Evolutionary conservation across 306 rosid genomes (phyloP), one percentile per base, ranked within the genome.

Genomic region (Glycine soja): DNA sequence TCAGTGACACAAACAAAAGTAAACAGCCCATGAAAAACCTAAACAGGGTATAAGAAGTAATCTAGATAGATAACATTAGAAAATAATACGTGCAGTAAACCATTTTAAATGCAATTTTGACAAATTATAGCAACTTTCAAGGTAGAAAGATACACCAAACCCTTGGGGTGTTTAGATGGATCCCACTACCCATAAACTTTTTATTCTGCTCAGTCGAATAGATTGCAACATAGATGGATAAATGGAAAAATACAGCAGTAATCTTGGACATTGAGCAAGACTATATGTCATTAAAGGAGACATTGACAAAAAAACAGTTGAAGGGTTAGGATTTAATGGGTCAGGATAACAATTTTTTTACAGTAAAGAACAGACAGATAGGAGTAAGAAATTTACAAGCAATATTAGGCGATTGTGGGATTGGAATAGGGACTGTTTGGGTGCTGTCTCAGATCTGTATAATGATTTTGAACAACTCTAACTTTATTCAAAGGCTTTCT

Each of bases 311-410:
- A 24, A 18, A 61, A 61, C 42, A 30, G 38, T 19, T 61, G 40
- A 61, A 61, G 42, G 42, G 14, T 30, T 61, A 32, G 61, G 24
- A 54, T 15, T n/a, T n/a, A 54, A 54, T 14, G 4, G 57, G 65
- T 59, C 65, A 24, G n/a, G n/a, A 59, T 10, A 59, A 59, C 6
- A 24, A 24, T 3, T 9, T 61, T 61, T 4, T 10, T 32, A 45
- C 42, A 10, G 14, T 10, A 61, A 5, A 61, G 8, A 32, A 32
- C 32, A 59, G 66, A 62, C 16, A 62, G 43, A 32, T 58, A 18
- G 4, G 16, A 30, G 68, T 62, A 62, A 62, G 45, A 59, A 62
- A 62, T 62, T 62, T 12, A 62, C 68, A 62, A 12, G 69, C 45
- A 13, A 34, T 5, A 6, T 63, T 45, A 11, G 45, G 43, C 45